Evolutionary conservation across 1,139 yeast genomes (phyloP).

Genomic region (Sugiyamaella novakii): DNA sequence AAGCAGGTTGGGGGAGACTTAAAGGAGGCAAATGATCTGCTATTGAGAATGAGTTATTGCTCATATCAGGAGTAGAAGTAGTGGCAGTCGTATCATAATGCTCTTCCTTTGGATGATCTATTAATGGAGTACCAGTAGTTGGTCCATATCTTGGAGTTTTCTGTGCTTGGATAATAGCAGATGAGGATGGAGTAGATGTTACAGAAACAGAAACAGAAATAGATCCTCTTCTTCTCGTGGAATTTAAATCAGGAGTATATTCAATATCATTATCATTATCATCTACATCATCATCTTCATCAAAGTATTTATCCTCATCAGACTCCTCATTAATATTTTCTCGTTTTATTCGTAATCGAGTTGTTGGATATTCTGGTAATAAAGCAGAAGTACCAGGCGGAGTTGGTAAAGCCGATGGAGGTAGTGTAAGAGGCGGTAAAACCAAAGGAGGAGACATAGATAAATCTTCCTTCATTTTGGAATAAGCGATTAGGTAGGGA

Average conservation of each 20-base stretch:
- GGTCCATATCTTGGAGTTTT: conserved; percentile 13
- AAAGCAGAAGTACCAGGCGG: conserved; percentile 17
- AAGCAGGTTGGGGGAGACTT: conserved; percentile 20
- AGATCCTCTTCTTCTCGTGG: background rate
- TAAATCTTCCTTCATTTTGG: conserved; percentile 8
- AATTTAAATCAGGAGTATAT: background rate
- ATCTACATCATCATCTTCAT: conserved; percentile 20
- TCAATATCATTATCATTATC: conserved; percentile 7
- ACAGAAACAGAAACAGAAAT: background rate
- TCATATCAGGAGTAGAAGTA: background rate
- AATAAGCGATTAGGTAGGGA: no score
- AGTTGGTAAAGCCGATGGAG: conserved; percentile 21
- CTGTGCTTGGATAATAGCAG: conserved; percentile 1
- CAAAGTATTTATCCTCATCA: conserved; percentile 19
- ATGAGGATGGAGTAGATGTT: conserved; percentile 9
- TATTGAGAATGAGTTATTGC: background rate
- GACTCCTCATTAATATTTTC: conserved; percentile 1
- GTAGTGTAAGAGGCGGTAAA: conserved; percentile 17
- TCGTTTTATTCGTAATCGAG: conserved; percentile 5
- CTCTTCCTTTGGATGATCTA: conserved; percentile 16
- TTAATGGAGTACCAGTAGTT: conserved; percentile 21
- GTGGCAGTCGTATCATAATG: background rate
- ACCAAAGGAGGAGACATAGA: conserved; percentile 12
- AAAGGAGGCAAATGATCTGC: conserved; percentile 17
- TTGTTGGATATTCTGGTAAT: conserved; percentile 8